Percentiles rank a stretch among this genome's conserved stretches.
Evolutionary conservation across 495 filamentous ascomycete genomes (phyloP).

Genomic region (Bathelium albidoporum): DNA sequence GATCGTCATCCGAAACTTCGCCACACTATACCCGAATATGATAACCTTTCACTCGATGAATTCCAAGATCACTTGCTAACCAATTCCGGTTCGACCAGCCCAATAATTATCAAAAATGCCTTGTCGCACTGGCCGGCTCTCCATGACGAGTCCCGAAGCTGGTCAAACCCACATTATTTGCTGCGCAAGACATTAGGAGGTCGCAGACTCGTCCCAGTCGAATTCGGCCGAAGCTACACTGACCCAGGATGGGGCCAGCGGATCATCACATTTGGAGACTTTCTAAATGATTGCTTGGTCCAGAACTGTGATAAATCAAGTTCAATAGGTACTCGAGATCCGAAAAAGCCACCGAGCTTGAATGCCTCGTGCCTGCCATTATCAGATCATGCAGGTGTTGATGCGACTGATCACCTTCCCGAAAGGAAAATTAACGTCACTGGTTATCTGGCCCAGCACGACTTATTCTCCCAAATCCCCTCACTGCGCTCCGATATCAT

Average conservation of each 20-base stretch:
- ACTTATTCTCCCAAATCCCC: conserved; percentile 76
- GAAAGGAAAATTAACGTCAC: neutral
- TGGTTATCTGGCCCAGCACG: conserved; percentile 89
- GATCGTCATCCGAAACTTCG: neutral
- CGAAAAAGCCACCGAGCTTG: no score
- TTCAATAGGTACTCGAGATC: no score
- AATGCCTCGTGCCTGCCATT: no score
- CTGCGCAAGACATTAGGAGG: conserved; percentile 65
- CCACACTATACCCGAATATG: neutral
- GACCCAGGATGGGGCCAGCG: conserved; percentile 78
- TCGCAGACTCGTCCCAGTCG: conserved; percentile 71
- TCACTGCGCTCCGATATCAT: conserved; percentile 62
- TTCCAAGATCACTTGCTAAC: conserved; percentile 44
- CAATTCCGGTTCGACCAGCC: conserved; percentile 35
- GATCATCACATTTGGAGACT: conserved; percentile 66
- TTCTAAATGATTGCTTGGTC: conserved; percentile 52
- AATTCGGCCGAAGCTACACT: conserved; percentile 83
- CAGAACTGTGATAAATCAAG: no score
- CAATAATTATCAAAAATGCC: conserved; percentile 58
- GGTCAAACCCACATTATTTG: conserved; percentile 67
- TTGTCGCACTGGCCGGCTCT: conserved; percentile 70
- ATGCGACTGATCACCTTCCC: neutral
- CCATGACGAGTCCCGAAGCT: conserved; percentile 43
- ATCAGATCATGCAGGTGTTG: neutral
- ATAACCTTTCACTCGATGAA: neutral